Conservation (phyloP, 106 monocot species). For the Apostasia shenzhenica region DNA sequence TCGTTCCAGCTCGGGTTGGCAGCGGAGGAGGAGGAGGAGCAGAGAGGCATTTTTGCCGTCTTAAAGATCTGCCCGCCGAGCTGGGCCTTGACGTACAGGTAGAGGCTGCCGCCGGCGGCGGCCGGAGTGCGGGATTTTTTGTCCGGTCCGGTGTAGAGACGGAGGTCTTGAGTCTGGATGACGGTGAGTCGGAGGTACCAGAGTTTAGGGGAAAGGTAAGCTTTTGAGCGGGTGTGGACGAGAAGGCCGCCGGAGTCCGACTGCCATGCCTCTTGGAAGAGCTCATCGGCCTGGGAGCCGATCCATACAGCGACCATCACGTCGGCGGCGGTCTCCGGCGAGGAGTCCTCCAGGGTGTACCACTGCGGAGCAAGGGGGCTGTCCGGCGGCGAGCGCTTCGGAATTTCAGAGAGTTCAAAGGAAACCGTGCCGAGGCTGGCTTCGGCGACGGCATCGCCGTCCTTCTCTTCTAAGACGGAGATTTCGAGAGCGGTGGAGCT, state of each 20-base stretch:
- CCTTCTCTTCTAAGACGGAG: conserved; percentile 33
- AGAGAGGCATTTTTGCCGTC: conserved; percentile 34
- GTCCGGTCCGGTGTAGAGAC: conserved; percentile 22
- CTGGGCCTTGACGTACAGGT: conserved; percentile 69
- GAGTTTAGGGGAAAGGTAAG: conserved; percentile 85
- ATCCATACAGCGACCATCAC: conserved; percentile 87
- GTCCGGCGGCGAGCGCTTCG: conserved; percentile 79
- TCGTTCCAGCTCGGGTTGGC: conserved; percentile 75
- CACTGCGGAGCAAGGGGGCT: conserved; percentile 88
- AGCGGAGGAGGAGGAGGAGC: conserved; percentile 29
- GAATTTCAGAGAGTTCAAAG: conserved; percentile 82
- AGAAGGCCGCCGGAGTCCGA: conserved; percentile 81
- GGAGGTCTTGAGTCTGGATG: conserved; percentile 89
- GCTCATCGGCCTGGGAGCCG: conserved; percentile 83
- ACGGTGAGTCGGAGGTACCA: conserved; percentile 79
- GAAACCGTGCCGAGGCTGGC: conserved; percentile 53
- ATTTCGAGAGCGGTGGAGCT: conserved; percentile 66
- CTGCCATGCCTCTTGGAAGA: conserved; percentile 93
- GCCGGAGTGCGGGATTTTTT: conserved; percentile 11
- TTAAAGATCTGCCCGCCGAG: conserved; percentile 70
- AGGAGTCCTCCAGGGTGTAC: conserved; percentile 70
- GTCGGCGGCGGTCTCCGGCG: conserved; percentile 27
- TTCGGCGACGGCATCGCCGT: conserved; percentile 23
- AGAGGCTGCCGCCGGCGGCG: conserved; percentile 5
- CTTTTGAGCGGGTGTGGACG: conserved; percentile 72